These are phyloP conservation scores for Schizosaccharomyces versatilis DNA, from an alignment of 1,139 yeast genomes.

Conservation along the genomic window DNA sequence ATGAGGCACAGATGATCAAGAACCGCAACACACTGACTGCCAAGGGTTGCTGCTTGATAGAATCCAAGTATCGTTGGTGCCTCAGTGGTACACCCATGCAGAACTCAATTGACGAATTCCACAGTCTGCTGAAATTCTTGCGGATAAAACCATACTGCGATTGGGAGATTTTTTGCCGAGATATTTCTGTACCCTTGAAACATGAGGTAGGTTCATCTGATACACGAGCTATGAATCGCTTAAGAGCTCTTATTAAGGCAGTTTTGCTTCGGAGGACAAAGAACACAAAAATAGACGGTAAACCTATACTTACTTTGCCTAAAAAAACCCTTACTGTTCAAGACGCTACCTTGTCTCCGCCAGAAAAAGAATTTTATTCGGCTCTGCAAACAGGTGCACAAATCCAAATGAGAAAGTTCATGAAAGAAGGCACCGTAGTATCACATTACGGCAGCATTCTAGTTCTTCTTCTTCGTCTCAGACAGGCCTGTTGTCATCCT, in stretches of 20 bases:
- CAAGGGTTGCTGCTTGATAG: conserved; percentile 28
- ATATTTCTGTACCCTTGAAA: conserved; percentile 39
- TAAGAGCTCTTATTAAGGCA: conserved; percentile 58
- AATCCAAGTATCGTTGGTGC: conserved; percentile 18
- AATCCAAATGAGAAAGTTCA: conserved; percentile 31
- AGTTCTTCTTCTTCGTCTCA: conserved; percentile 49
- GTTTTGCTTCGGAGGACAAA: conserved; percentile 64
- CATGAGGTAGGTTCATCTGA: conserved; percentile 12
- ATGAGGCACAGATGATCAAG: conserved; percentile 81
- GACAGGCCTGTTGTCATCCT: conserved; percentile 83
- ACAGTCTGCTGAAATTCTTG: conserved; percentile 52
- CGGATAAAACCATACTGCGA: conserved; percentile 30
- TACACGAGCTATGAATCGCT: conserved; percentile 29
- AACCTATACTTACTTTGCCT: conserved; percentile 49
- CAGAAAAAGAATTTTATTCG: conserved; percentile 32
- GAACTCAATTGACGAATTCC: conserved; percentile 59
- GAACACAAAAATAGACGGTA: conserved; percentile 37
- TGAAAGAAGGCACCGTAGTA: conserved; percentile 20
- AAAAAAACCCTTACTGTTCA: conserved; percentile 32
- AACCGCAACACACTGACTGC: conserved; percentile 49
- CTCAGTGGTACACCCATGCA: conserved; percentile 92
- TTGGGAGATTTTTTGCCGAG: conserved; percentile 33
- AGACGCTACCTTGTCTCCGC: conserved; percentile 31
- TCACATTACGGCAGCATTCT: conserved; percentile 28
- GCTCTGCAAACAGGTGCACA: conserved; percentile 39